Base-by-base conservation (phyloP, 371 early-diverging fungal genomes). In the Syncephalastrum racemosum region DNA sequence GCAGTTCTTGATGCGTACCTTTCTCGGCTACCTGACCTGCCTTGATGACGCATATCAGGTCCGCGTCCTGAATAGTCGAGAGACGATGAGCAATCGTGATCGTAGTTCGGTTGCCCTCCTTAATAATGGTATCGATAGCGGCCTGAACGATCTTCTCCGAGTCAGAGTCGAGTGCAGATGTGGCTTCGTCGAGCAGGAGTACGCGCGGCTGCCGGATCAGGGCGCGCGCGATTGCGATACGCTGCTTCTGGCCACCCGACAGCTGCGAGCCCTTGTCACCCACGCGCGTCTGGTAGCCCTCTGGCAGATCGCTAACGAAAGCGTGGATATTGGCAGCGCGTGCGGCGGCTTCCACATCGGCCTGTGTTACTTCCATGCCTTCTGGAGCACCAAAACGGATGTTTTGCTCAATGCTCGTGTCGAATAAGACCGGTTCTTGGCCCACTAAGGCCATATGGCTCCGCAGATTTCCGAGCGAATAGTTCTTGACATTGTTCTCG, bases 131-230 rank as follows among this genome's bases (percentile, higher is more conserved):
- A 62, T 91, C 90, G 39, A 98, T 73, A 1, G 94, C 96, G 47
- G 80, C 81, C 62, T 97, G 93, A 4, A 99, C 92, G 16, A 91
- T 68, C 58, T 83, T 84, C 68, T 99, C 99, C 25, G 89, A 86
- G 61, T 91, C 86, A 19, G 88, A 83, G 68, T 96, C 96, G 46
- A 97, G 63, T 0, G 96, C 95, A 7, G 91, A 89, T 2, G 99
- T 98, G 0, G 98, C 95, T 66, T 99, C 99, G 67, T 99, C 99
- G 40, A 98, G 75, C 27, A 98, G 71, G 48, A 97, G 73, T 13
- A 97, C 83, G 56, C 76, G 81, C 31, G 95, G 95, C 56, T 95
- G 84, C 50, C 90, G 87, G 62, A 98, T 83, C 55, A 86, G 36
- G 1, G 86, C 86, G 52, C 91, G 76, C 8, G 89, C 68, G 39